Conservation (phyloP, 805 yeast genomes). For the Hanseniaspora occidentalis region DNA sequence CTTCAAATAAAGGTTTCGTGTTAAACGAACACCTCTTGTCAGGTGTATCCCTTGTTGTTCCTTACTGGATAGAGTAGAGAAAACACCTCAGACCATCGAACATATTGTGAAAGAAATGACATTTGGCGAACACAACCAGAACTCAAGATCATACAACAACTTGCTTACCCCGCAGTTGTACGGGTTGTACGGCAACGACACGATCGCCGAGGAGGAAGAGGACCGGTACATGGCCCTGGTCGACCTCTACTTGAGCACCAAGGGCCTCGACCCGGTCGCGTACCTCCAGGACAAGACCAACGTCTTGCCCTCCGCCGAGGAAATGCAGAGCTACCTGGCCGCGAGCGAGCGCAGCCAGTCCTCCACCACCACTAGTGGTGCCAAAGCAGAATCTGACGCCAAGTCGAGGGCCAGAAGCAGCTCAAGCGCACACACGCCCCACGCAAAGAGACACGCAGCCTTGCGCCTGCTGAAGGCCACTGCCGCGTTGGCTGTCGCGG, state of each 20-base stretch:
- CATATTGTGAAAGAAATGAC: too few species aligned
- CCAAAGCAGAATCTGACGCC: too few species aligned
- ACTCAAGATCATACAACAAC: not conserved
- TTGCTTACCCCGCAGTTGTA: conserved; percentile 21
- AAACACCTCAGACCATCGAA: too few species aligned
- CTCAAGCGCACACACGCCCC: too few species aligned
- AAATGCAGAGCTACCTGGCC: not conserved
- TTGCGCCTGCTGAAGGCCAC: not conserved
- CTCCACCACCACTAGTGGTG: too few species aligned
- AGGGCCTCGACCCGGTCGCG: not conserved
- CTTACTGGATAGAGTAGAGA: too few species aligned
- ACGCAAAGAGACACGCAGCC: not conserved
- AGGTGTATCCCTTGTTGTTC: too few species aligned
- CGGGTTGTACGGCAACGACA: conserved; percentile 33
- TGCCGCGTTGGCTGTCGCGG: not conserved
- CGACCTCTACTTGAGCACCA: not conserved
- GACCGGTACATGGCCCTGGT: conserved; percentile 1
- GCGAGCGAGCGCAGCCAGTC: too few species aligned
- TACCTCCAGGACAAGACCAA: not conserved
- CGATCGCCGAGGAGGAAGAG: conserved; percentile 20
- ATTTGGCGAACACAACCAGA: too few species aligned
- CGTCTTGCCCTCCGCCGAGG: not conserved
- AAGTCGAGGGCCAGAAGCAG: too few species aligned
- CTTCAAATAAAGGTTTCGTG: too few species aligned
- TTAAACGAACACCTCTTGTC: too few species aligned